phyloP scores from a whole-genome alignment of 108 stramenopile genomes.

The Pseudonitzschia multiseries region DNA sequence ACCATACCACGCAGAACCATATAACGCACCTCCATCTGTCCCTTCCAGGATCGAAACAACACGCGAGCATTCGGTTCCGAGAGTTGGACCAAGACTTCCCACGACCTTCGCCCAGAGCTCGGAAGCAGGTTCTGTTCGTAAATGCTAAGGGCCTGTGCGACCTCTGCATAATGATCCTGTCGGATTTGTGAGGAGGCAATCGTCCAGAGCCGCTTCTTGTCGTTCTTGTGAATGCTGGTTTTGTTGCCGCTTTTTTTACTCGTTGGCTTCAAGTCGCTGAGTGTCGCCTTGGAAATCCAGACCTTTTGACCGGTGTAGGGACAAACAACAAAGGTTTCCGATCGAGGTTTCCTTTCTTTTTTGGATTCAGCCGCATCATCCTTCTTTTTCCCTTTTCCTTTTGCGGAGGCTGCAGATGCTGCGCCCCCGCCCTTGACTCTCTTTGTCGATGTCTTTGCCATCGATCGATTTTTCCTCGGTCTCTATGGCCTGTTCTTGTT shows the following conservation, averaged over 20 bases:
- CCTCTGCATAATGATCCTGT: constrained; percentile 55
- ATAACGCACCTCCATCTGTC: constrained; percentile 33
- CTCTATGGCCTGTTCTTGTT: not conserved
- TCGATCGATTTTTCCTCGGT: not conserved
- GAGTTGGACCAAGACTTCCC: constrained; percentile 48
- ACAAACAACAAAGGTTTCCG: constrained; percentile 23
- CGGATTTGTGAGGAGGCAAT: constrained; percentile 29
- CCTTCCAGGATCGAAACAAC: constrained; percentile 37
- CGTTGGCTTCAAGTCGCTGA: constrained; percentile 25
- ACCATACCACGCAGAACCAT: constrained; percentile 31
- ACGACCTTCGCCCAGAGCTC: constrained; percentile 71
- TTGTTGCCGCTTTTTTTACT: constrained; percentile 11
- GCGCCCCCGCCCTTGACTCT: not conserved
- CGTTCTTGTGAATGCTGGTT: not conserved
- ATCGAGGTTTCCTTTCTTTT: not conserved
- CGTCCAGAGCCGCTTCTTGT: constrained; percentile 34
- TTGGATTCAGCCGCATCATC: not conserved
- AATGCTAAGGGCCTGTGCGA: constrained; percentile 56
- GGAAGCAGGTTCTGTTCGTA: constrained; percentile 65
- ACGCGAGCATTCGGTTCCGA: constrained; percentile 41
- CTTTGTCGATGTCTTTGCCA: constrained; percentile 5
- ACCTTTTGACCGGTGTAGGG: constrained; percentile 37
- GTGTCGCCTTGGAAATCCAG: constrained; percentile 29
- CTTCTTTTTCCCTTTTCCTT: not conserved
- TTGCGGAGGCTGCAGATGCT: constrained; percentile 1